These are phyloP conservation scores for Chamaenerion angustifolium DNA, from an alignment of 345 rosid species.

Conservation along the genomic window DNA sequence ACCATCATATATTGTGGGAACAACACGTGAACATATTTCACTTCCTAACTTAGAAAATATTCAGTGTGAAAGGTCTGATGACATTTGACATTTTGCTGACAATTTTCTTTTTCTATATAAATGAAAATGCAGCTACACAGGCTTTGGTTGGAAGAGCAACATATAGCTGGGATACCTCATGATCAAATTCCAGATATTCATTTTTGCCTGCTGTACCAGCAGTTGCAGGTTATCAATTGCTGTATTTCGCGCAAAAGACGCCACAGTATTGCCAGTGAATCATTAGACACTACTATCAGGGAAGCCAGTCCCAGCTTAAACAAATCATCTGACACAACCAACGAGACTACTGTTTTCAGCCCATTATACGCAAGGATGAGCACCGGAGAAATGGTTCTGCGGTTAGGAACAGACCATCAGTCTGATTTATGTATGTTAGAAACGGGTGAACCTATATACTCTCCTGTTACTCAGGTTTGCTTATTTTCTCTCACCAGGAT, in stretches of 20 bases:
- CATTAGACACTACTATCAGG: slow-evolving; percentile 54
- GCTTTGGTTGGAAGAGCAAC: slow-evolving; percentile 63
- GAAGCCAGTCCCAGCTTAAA: slow-evolving; percentile 31
- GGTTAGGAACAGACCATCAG: slow-evolving; percentile 46
- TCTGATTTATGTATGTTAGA: slow-evolving; percentile 70
- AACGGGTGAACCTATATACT: slow-evolving; percentile 79
- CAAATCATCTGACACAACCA: slow-evolving; percentile 19
- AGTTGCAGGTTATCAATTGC: slow-evolving; percentile 82
- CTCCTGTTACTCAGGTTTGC: slow-evolving; percentile 77
- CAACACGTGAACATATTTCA: no score
- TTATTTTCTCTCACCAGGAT: slow-evolving; percentile 5
- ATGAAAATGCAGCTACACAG: slow-evolving; percentile 45
- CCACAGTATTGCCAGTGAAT: slow-evolving; percentile 38
- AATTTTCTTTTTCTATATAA: slow-evolving; percentile 4
- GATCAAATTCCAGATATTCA: slow-evolving; percentile 70
- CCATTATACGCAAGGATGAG: slow-evolving; percentile 45
- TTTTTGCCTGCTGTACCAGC: slow-evolving; percentile 74
- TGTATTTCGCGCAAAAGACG: slow-evolving; percentile 76
- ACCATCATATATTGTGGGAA: no score
- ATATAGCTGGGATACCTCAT: slow-evolving; percentile 66
- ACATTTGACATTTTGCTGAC: slow-evolving; percentile 11
- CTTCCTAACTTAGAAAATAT: no score
- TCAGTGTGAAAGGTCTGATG: not conserved
- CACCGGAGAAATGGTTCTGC: slow-evolving; percentile 61
- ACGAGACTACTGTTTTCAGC: slow-evolving; percentile 18